Conservation (phyloP, 176 grass and related monocot genomes). For the Rhynchospora breviuscula region DNA sequence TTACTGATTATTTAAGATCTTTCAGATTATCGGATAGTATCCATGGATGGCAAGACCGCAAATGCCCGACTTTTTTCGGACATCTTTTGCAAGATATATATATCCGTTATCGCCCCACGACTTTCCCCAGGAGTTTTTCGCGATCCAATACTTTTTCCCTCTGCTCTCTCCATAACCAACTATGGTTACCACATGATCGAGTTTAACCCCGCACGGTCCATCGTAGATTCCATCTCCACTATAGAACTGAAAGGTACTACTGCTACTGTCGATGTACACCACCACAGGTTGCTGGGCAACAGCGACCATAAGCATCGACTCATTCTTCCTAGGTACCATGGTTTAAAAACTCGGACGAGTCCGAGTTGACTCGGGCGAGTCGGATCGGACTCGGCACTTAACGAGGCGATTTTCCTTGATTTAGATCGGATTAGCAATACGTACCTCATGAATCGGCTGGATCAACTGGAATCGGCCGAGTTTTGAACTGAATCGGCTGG, state of each 20-base stretch:
- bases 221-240: slow-evolving; percentile 36
- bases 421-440: no score
- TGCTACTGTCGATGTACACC: slow-evolving; percentile 28
- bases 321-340: slow-evolving; percentile 18
- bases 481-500: no score
- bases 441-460: no score
- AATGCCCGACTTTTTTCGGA: slow-evolving; percentile 2
- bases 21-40: slow-evolving; percentile 35
- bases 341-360: no score
- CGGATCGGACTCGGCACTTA: no score
- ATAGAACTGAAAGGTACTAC: slow-evolving; percentile 35
- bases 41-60: slow-evolving; percentile 31
- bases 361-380: no score
- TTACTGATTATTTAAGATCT: background rate
- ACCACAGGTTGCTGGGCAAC: slow-evolving; percentile 43
- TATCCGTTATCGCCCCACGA: slow-evolving; percentile 42
- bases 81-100: slow-evolving; percentile 32
- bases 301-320: slow-evolving; percentile 23
- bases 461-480: no score
- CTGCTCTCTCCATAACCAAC: slow-evolving; percentile 38
- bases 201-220: slow-evolving; percentile 19
- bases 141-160: slow-evolving; percentile 39
- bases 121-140: slow-evolving; percentile 47
- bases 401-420: no score
- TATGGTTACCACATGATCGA: slow-evolving; percentile 40